Evolutionary conservation across 768 basidiomycete genomes (phyloP).

Genomic region (Termitomyces sp.): DNA sequence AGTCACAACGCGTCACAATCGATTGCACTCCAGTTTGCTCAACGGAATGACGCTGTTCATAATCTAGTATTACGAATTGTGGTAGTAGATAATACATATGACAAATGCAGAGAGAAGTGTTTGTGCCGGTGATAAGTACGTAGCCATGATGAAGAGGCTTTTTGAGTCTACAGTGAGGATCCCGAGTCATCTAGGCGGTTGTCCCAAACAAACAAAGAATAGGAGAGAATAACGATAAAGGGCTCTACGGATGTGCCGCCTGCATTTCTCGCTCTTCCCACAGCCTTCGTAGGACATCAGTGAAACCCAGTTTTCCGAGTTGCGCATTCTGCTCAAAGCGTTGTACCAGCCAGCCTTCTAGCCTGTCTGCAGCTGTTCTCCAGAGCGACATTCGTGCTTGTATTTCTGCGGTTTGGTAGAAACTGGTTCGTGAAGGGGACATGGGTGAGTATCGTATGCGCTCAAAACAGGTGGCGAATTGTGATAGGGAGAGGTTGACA

Average conservation of each 20-base stretch:
- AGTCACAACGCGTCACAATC: constrained; percentile 12
- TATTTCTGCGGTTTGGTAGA: constrained; percentile 89
- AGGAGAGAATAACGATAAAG: not conserved
- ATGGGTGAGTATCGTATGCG: constrained; percentile 80
- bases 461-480: constrained; percentile 91
- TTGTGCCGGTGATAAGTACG: constrained; percentile 1
- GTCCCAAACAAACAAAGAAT: constrained; percentile 3
- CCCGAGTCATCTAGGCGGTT: constrained; percentile 12
- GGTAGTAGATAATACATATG: constrained; percentile 1
- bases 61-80: constrained; percentile 10
- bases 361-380: constrained; percentile 73
- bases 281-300: constrained; percentile 76
- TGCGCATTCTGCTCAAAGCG: constrained; percentile 92
- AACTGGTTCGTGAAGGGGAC: constrained; percentile 58
- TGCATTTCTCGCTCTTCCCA: constrained; percentile 64
- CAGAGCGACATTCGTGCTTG: constrained; percentile 78
- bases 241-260: constrained; percentile 13
- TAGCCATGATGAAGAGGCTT: constrained; percentile 7
- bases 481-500: constrained; percentile 91
- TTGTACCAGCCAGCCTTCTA: constrained; percentile 84
- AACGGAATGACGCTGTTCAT: constrained; percentile 9
- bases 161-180: constrained; percentile 12
- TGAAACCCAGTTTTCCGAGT: constrained; percentile 83
- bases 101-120: constrained; percentile 5
- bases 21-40: constrained; percentile 6